These are phyloP conservation scores for Sphagnum fallax DNA, from an alignment of 228 moss, liverwort and hornwort genomes.

Conservation along the genomic window DNA sequence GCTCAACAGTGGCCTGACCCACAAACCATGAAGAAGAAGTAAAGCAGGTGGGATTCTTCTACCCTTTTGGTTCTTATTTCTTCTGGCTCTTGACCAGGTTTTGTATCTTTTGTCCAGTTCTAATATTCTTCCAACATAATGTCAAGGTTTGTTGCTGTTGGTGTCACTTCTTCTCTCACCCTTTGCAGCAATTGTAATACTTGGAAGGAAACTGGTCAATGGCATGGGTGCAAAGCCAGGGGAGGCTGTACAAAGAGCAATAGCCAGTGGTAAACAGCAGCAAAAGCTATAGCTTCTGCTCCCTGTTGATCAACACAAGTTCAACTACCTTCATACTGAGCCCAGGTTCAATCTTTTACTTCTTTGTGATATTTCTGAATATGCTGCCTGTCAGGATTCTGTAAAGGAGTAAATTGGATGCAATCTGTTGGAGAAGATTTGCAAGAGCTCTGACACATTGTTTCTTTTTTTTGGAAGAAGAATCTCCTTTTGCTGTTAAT, in stretches of 20 bases:
- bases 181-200: not conserved
- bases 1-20: slow-evolving; percentile 36
- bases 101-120: too few relatives aligned
- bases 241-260: slow-evolving; percentile 76
- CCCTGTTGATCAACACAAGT: slow-evolving; percentile 95
- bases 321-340: slow-evolving; percentile 95
- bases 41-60: slow-evolving; percentile 23
- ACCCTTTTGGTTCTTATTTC: not conserved
- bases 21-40: slow-evolving; percentile 48
- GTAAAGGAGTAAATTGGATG: not conserved
- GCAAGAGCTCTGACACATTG: slow-evolving; percentile 1
- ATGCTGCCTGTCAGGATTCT: not conserved
- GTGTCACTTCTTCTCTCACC: not conserved
- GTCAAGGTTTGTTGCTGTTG: too few relatives aligned
- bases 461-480: not conserved
- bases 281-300: slow-evolving; percentile 85
- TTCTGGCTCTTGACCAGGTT: not conserved
- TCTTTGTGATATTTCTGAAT: not conserved
- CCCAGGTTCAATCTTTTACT: slow-evolving; percentile 41
- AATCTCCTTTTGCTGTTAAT: too few relatives aligned
- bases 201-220: slow-evolving; percentile 4
- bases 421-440: not conserved
- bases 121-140: too few relatives aligned
- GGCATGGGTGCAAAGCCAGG: slow-evolving; percentile 35
- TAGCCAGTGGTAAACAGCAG: slow-evolving; percentile 63